These are phyloP conservation scores for Xylaria sp. DNA, from an alignment of 2,329 filamentous ascomycete species.

Conservation along the genomic window DNA sequence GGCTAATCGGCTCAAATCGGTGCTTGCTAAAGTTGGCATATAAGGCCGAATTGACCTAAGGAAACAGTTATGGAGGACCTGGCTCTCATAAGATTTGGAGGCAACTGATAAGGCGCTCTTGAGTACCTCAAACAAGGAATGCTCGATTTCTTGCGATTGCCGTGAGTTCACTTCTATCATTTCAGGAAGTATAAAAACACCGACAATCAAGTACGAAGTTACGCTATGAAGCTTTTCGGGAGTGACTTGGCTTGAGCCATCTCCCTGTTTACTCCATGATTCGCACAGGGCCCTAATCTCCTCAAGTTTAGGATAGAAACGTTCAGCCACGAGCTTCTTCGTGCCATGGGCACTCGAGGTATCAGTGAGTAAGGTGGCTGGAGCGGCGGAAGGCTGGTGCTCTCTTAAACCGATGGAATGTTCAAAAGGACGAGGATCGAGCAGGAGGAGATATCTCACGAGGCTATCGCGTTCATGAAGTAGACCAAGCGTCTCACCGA, in stretches of 20 bases:
- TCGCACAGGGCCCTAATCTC: slow-evolving; percentile 51
- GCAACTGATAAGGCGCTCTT: slow-evolving; percentile 46
- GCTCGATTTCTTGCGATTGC: slow-evolving; percentile 53
- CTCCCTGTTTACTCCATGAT: slow-evolving; percentile 50
- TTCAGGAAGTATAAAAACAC: slow-evolving; percentile 50
- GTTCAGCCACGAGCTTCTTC: slow-evolving; percentile 56
- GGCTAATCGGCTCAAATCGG: slow-evolving; percentile 43
- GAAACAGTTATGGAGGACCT: slow-evolving; percentile 50
- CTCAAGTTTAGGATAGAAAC: slow-evolving; percentile 56
- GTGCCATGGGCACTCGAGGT: slow-evolving; percentile 46
- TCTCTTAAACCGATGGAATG: slow-evolving; percentile 2
- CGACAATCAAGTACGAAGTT: slow-evolving; percentile 50
- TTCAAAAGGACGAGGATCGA: slow-evolving; percentile 42
- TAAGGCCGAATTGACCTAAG: slow-evolving; percentile 48
- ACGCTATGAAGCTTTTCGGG: slow-evolving; percentile 56
- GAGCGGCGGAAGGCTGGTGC: background rate
- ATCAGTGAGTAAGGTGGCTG: slow-evolving; percentile 34
- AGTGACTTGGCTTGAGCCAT: slow-evolving; percentile 54
- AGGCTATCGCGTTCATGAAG: slow-evolving; percentile 48
- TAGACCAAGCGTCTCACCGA: slow-evolving; percentile 52
- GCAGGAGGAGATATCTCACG: slow-evolving; percentile 58
- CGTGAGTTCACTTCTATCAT: slow-evolving; percentile 51
- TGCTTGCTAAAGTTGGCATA: slow-evolving; percentile 48
- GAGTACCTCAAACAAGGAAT: slow-evolving; percentile 44
- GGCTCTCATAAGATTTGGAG: slow-evolving; percentile 48